Percentiles rank a stretch among this genome's conserved stretches.
phyloP scores from a whole-genome alignment of 176 grass and related monocot species.

The Aegilops speltoides region DNA sequence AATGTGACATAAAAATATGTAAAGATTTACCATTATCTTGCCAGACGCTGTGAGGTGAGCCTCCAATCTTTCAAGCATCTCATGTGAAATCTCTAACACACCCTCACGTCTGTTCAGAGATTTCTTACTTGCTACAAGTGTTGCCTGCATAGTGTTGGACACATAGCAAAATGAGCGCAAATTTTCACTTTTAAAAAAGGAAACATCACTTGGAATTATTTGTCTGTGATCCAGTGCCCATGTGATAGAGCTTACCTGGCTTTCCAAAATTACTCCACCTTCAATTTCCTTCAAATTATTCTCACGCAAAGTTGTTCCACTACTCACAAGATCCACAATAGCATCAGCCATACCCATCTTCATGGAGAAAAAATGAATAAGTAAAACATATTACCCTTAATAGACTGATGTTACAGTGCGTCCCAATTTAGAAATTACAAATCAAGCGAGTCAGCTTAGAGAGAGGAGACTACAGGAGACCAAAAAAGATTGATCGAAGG shows the following conservation, averaged over 20 bases:
- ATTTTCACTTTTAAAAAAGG: background rate
- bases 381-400: slow-evolving; percentile 3
- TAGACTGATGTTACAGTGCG: background rate
- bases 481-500: too few relatives aligned
- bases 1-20: slow-evolving; percentile 20
- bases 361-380: slow-evolving; percentile 16
- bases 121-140: slow-evolving; percentile 80
- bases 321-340: slow-evolving; percentile 98
- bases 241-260: slow-evolving; percentile 59
- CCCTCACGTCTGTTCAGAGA: slow-evolving; percentile 71
- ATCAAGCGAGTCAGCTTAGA: background rate
- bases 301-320: slow-evolving; percentile 86
- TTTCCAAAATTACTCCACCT: slow-evolving; percentile 82
- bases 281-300: slow-evolving; percentile 98
- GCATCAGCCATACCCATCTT: slow-evolving; percentile 97
- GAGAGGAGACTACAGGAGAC: too few relatives aligned
- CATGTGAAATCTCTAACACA: slow-evolving; percentile 81
- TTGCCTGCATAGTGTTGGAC: slow-evolving; percentile 56
- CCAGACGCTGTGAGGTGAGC: slow-evolving; percentile 81
- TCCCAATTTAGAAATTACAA: background rate
- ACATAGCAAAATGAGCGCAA: background rate
- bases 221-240: rapidly evolving
- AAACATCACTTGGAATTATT: background rate
- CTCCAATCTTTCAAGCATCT: slow-evolving; percentile 97
- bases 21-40: slow-evolving; percentile 60